Percentiles rank a stretch among this genome's conserved stretches.
Evolutionary conservation across 2,329 filamentous ascomycete species (phyloP).

Genomic region (Fusarium pseudonygamai): DNA sequence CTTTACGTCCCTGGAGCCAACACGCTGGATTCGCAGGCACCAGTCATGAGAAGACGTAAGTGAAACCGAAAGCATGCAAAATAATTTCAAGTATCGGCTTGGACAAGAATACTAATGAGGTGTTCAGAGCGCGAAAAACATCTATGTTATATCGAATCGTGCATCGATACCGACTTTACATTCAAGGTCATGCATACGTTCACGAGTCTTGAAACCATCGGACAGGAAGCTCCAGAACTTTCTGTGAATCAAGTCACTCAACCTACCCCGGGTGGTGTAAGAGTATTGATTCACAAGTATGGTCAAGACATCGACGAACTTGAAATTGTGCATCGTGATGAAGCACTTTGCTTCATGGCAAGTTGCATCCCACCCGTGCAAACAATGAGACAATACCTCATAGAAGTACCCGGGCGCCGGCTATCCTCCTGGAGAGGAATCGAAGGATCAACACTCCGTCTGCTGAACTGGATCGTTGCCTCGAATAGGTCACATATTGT

Average conservation of each 20-base stretch:
- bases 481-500: constrained; percentile 90
- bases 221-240: neutral
- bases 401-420: constrained; percentile 48
- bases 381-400: constrained; percentile 63
- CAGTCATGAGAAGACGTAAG: constrained; percentile 25
- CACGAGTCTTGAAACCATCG: neutral
- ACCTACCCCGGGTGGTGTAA: constrained; percentile 13
- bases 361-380: constrained; percentile 69
- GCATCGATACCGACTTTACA: neutral
- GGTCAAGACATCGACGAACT: constrained; percentile 40
- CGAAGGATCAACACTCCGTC: constrained; percentile 69
- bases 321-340: neutral
- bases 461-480: constrained; percentile 88
- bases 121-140: constrained; percentile 29
- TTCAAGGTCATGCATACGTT: constrained; percentile 28
- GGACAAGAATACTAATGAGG: neutral
- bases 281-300: constrained; percentile 39
- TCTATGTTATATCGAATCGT: constrained; percentile 28
- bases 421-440: constrained; percentile 64
- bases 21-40: neutral
- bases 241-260: neutral
- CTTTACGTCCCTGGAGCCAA: constrained; percentile 9
- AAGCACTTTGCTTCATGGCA: constrained; percentile 57
- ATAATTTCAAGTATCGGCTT: neutral
- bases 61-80: neutral